These are phyloP conservation scores for Acanthamoeba sp. DNA, from an alignment of 208 protist genomes.

Conservation along the genomic window DNA sequence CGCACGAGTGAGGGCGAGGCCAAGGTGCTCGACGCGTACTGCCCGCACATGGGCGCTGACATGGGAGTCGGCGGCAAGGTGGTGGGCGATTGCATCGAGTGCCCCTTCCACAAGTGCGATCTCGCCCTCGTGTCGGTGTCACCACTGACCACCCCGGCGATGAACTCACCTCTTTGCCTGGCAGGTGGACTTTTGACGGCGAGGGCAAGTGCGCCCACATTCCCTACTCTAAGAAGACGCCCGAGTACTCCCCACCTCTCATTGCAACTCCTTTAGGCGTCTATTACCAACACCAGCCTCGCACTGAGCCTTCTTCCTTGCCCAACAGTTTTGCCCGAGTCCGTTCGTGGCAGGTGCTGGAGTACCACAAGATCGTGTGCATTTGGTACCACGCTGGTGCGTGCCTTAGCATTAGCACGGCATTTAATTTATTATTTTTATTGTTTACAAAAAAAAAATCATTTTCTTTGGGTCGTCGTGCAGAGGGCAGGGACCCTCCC, in stretches of 20 bases:
- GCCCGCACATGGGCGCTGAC: constrained; percentile 73
- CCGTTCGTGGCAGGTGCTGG: constrained; percentile 9
- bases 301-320: neutral
- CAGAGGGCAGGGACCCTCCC: constrained; percentile 9
- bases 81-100: constrained; percentile 71
- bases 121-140: neutral
- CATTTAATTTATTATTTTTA: too few species aligned
- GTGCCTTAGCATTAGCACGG: too few species aligned
- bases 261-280: neutral
- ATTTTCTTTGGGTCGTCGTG: neutral
- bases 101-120: constrained; percentile 71
- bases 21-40: constrained; percentile 68
- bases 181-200: neutral
- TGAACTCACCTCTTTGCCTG: neutral
- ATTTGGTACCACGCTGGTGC: constrained; percentile 3
- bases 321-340: neutral
- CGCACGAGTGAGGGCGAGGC: constrained; percentile 54
- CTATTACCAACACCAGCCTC: neutral
- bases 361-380: constrained; percentile 33
- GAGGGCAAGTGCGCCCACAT: constrained; percentile 25
- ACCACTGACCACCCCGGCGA: too few species aligned
- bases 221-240: neutral
- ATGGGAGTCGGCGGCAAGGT: constrained; percentile 57
- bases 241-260: neutral
- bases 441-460: neutral